These are phyloP conservation scores for Penicillium crystallinum DNA, from an alignment of 495 filamentous ascomycete genomes.

Conservation along the genomic window DNA sequence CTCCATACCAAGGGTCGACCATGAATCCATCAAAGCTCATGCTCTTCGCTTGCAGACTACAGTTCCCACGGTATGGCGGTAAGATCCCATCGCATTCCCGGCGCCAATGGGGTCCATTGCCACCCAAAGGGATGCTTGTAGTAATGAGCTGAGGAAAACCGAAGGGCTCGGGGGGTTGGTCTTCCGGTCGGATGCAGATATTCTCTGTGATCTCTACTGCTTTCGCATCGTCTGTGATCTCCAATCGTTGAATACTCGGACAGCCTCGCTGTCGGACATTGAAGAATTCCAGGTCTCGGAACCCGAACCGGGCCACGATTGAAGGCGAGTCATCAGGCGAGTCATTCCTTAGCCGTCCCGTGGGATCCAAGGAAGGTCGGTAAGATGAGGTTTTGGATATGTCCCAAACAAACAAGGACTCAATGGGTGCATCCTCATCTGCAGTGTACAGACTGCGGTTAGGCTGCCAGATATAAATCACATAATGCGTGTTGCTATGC, in stretches of 20 bases:
- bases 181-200: conserved; percentile 40
- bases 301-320: conserved; percentile 53
- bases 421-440: conserved; percentile 55
- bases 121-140: conserved; percentile 52
- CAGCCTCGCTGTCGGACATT: conserved; percentile 52
- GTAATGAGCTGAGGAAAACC: conserved; percentile 32
- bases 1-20: conserved; percentile 33
- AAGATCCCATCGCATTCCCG: conserved; percentile 40
- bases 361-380: conserved; percentile 51
- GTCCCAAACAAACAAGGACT: conserved; percentile 63
- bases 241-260: conserved; percentile 49
- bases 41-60: conserved; percentile 24
- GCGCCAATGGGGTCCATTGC: conserved; percentile 50
- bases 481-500: conserved; percentile 59
- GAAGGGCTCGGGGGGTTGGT: conserved; percentile 11
- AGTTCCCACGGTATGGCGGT: conserved; percentile 35
- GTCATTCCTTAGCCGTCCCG: conserved; percentile 28
- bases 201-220: conserved; percentile 48
- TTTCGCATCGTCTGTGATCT: conserved; percentile 44
- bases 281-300: conserved; percentile 52
- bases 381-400: conserved; percentile 53
- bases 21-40: conserved; percentile 14
- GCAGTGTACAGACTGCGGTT: conserved; percentile 53
- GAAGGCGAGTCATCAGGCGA: conserved; percentile 39
- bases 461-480: conserved; percentile 62